These are phyloP conservation scores for Tephrocybe sp. DNA, from an alignment of 768 basidiomycete species.

Conservation along the genomic window DNA sequence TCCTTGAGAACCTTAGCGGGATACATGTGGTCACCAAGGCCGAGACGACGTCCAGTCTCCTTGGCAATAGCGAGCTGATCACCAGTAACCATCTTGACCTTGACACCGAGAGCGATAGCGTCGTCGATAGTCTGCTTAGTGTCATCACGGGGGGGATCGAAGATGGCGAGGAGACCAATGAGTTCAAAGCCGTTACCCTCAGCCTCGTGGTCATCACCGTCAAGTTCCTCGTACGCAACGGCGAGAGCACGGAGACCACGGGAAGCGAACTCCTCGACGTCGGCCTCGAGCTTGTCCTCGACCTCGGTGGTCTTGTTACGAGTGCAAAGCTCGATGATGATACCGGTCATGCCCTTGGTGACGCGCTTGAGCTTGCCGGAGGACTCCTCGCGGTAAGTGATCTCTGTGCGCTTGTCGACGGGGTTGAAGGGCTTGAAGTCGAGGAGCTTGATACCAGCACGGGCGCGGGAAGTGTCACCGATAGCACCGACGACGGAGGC, in stretches of 20 bases:
- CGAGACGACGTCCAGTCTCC: conserved; percentile 97
- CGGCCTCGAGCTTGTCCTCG: conserved; percentile 88
- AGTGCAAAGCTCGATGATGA: conserved; percentile 95
- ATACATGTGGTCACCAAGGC: conserved; percentile 99
- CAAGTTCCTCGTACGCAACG: conserved; percentile 92
- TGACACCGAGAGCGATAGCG: conserved; percentile 92
- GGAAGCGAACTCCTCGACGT: conserved; percentile 93
- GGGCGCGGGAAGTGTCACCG: conserved; percentile 71
- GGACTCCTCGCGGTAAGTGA: conserved; percentile 93
- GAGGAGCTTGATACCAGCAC: conserved; percentile 90
- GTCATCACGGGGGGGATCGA: conserved; percentile 96
- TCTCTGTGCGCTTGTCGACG: conserved; percentile 98
- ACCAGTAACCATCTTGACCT: conserved; percentile 99
- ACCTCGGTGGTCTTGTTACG: conserved; percentile 95
- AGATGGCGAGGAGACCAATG: conserved; percentile 95
- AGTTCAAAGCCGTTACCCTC: conserved; percentile 98
- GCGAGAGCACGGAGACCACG: conserved; percentile 98
- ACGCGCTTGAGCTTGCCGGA: conserved; percentile 98
- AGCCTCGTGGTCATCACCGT: conserved; percentile 76
- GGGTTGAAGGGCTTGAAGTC: conserved; percentile 99
- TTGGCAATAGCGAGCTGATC: conserved; percentile 99
- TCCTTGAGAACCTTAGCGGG: conserved; percentile 99
- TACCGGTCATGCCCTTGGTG: conserved; percentile 99
- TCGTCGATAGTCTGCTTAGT: conserved; percentile 99
- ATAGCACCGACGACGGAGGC: conserved; percentile 80